These are phyloP conservation scores for Fennellomyces sp. DNA, from an alignment of 371 early-diverging fungal species.

Conservation along the genomic window DNA sequence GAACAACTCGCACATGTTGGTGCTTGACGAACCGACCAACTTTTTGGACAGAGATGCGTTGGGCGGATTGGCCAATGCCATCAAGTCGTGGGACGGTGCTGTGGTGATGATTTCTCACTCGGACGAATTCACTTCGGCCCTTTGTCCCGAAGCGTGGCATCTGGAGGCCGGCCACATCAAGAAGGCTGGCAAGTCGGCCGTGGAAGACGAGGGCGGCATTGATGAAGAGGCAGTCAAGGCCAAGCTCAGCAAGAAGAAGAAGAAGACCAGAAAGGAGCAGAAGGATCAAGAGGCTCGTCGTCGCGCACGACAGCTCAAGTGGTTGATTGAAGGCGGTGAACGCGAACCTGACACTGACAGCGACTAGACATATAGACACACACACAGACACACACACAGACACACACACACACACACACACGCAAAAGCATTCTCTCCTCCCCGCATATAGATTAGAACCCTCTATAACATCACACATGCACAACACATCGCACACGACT, in stretches of 20 bases:
- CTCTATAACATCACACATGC: neutral
- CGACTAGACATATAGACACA: constrained; percentile 40
- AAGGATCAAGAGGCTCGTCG: constrained; percentile 73
- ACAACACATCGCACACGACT: neutral
- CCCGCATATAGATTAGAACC: too few relatives aligned
- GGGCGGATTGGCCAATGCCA: constrained; percentile 82
- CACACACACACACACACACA: too few relatives aligned
- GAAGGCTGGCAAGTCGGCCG: constrained; percentile 58
- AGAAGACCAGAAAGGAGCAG: constrained; percentile 77
- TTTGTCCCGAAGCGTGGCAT: constrained; percentile 83
- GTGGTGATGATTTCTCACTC: constrained; percentile 92
- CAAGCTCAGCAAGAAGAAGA: constrained; percentile 79
- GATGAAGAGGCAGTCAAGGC: constrained; percentile 63
- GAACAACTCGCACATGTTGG: constrained; percentile 82
- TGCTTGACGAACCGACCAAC: constrained; percentile 89
- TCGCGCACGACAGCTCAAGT: constrained; percentile 72
- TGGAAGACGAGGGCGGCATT: constrained; percentile 66
- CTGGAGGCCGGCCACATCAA: constrained; percentile 64
- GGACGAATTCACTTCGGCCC: constrained; percentile 75
- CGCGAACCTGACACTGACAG: constrained; percentile 73
- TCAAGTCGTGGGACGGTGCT: constrained; percentile 81
- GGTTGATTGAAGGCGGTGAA: constrained; percentile 73
- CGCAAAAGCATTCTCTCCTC: neutral
- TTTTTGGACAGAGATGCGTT: constrained; percentile 89
- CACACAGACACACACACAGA: neutral